These are phyloP conservation scores for Aspergillus latus DNA, from an alignment of 2,329 filamentous ascomycete genomes.

Conservation along the genomic window DNA sequence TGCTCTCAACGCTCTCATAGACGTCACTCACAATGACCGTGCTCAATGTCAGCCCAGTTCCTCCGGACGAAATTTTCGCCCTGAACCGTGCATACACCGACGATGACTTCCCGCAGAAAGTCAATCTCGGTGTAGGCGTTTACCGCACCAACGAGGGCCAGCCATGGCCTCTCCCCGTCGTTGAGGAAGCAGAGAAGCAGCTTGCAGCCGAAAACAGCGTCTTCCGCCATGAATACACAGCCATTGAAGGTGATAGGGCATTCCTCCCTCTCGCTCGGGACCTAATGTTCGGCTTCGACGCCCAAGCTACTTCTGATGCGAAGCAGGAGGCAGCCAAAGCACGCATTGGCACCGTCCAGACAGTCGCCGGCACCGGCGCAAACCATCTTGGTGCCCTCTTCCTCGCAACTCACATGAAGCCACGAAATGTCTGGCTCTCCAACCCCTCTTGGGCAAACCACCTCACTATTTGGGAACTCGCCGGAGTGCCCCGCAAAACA, in stretches of 20 bases:
- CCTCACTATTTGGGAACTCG: conserved; percentile 79
- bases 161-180: conserved; percentile 92
- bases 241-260: conserved; percentile 79
- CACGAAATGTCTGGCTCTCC: conserved; percentile 77
- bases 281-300: conserved; percentile 67
- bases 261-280: conserved; percentile 87
- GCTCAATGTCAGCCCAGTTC: conserved; percentile 70
- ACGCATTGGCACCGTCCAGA: conserved; percentile 72
- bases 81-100: conserved; percentile 80
- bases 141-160: conserved; percentile 91
- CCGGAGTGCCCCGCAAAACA: conserved; percentile 73
- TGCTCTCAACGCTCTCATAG: background rate
- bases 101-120: conserved; percentile 71
- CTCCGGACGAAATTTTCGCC: conserved; percentile 88
- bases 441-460: conserved; percentile 98
- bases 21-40: conserved; percentile 29
- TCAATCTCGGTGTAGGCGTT: conserved; percentile 86
- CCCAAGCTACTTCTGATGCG: conserved; percentile 51
- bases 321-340: conserved; percentile 39
- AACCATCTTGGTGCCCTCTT: conserved; percentile 90
- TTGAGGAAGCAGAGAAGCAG: conserved; percentile 74
- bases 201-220: conserved; percentile 79
- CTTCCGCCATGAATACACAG: conserved; percentile 95
- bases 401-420: conserved; percentile 79
- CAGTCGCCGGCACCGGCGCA: conserved; percentile 93